A percentile compares a stretch with the other conserved stretches of the same genome.
Evolutionary conservation across 2,329 filamentous ascomycete genomes (phyloP).

Genomic region (Zymoseptoria ardabiliae): DNA sequence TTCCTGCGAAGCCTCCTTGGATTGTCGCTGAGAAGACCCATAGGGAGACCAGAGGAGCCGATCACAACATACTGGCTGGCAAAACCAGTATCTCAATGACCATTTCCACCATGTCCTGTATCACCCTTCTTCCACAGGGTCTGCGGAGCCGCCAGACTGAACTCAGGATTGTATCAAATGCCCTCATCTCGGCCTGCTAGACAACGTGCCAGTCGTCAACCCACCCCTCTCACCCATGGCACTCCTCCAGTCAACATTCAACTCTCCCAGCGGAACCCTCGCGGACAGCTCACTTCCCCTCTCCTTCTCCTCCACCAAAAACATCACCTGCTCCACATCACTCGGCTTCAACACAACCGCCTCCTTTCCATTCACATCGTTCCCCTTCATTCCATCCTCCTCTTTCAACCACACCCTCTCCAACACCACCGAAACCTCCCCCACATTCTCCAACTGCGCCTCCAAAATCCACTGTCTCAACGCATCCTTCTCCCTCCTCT

Average conservation of each 20-base stretch:
- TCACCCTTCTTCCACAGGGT: not conserved
- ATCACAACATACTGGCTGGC: not conserved
- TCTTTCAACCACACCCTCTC: conserved; percentile 44
- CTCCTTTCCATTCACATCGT: conserved; percentile 19
- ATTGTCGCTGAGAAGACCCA: not conserved
- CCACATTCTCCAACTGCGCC: conserved; percentile 91
- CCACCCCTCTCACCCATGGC: conserved; percentile 85
- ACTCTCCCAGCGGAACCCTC: conserved; percentile 63
- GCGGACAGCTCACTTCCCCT: conserved; percentile 36
- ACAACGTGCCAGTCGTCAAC: conserved; percentile 71
- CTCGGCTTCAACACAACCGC: conserved; percentile 49
- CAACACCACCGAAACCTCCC: conserved; percentile 72
- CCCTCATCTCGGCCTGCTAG: conserved; percentile 19
- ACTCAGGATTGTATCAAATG: not conserved
- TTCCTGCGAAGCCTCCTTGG: not conserved
- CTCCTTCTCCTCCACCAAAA: conserved; percentile 51
- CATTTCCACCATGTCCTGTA: not conserved
- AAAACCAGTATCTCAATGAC: not conserved
- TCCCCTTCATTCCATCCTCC: conserved; percentile 22
- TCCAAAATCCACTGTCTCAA: conserved; percentile 65
- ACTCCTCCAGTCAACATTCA: conserved; percentile 82
- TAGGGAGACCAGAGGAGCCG: not conserved
- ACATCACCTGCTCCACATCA: conserved; percentile 59
- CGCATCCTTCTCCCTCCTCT: conserved; percentile 34
- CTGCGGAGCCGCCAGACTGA: not conserved